A percentile compares a stretch with the other conserved stretches of the same genome.
These are phyloP conservation scores for Leccinum rimulosum DNA, from an alignment of 768 basidiomycete genomes.

Conservation along the genomic window DNA sequence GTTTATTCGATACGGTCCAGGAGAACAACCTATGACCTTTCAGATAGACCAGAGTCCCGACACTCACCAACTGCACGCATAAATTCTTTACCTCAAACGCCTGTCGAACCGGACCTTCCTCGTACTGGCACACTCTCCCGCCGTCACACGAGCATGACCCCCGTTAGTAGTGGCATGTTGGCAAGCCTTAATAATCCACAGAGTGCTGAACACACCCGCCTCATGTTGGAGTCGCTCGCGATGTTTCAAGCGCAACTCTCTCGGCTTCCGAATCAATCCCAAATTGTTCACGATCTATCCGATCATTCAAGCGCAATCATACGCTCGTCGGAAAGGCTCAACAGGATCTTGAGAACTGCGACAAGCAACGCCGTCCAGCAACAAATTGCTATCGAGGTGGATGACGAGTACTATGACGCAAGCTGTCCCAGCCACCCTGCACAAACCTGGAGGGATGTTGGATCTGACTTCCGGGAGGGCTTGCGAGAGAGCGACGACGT, in stretches of 20 bases:
- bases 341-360: conserved; percentile 54
- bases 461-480: conserved; percentile 70
- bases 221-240: conserved; percentile 66
- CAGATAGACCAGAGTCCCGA: conserved; percentile 22
- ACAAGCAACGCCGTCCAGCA: conserved; percentile 62
- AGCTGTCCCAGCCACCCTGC: conserved; percentile 37
- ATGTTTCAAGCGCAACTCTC: conserved; percentile 69
- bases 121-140: conserved; percentile 11
- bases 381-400: conserved; percentile 76
- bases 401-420: conserved; percentile 36
- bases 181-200: conserved; percentile 16
- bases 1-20: conserved; percentile 19
- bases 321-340: conserved; percentile 63
- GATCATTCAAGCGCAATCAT: conserved; percentile 64
- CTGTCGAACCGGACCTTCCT: conserved; percentile 14
- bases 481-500: conserved; percentile 75
- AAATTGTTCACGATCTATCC: conserved; percentile 51
- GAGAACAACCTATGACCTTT: conserved; percentile 25
- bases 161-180: conserved; percentile 14
- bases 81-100: conserved; percentile 15
- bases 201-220: conserved; percentile 57
- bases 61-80: conserved; percentile 13
- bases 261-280: conserved; percentile 49
- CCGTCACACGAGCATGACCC: conserved; percentile 17
- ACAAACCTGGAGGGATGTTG: conserved; percentile 67